Conservation (phyloP, 345 rosid species). For the Luvunga scandens region DNA sequence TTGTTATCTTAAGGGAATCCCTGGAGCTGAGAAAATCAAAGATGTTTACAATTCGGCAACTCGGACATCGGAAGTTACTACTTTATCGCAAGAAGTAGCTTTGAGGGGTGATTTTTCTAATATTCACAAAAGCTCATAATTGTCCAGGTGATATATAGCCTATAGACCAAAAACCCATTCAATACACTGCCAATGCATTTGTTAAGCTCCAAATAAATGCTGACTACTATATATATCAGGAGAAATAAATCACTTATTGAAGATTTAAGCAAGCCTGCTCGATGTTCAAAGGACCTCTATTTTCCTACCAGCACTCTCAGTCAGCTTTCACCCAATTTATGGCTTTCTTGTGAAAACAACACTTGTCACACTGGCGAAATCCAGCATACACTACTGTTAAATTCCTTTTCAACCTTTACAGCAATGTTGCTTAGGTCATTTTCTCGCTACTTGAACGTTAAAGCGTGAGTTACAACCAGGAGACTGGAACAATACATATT, state of each 20-base stretch:
- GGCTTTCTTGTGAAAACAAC: slow-evolving; percentile 84
- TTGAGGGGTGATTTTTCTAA: slow-evolving; percentile 56
- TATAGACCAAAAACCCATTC: background rate
- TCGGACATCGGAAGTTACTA: slow-evolving; percentile 79
- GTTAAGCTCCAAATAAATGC: no score
- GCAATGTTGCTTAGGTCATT: slow-evolving; percentile 65
- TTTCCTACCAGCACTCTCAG: slow-evolving; percentile 54
- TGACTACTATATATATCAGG: slow-evolving; percentile 42
- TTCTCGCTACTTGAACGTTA: slow-evolving; percentile 73
- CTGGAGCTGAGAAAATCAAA: slow-evolving; percentile 57
- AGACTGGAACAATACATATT: no score
- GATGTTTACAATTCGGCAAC: slow-evolving; percentile 87
- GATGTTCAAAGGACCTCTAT: slow-evolving; percentile 53
- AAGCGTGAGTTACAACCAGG: slow-evolving; percentile 36
- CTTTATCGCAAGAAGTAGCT: no score
- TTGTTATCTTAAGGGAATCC: slow-evolving; percentile 33
- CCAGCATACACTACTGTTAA: slow-evolving; percentile 66
- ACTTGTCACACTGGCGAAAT: slow-evolving; percentile 74
- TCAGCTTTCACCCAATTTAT: slow-evolving; percentile 48
- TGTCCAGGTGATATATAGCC: slow-evolving; percentile 32
- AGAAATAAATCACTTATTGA: slow-evolving; percentile 62
- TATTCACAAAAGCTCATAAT: slow-evolving; percentile 54
- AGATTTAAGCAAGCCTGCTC: slow-evolving; percentile 55
- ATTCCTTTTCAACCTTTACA: slow-evolving; percentile 51
- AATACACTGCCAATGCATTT: background rate